phyloP scores from a whole-genome alignment of 129 eudicot species.

The Chrysanthemum lavandulifolium region DNA sequence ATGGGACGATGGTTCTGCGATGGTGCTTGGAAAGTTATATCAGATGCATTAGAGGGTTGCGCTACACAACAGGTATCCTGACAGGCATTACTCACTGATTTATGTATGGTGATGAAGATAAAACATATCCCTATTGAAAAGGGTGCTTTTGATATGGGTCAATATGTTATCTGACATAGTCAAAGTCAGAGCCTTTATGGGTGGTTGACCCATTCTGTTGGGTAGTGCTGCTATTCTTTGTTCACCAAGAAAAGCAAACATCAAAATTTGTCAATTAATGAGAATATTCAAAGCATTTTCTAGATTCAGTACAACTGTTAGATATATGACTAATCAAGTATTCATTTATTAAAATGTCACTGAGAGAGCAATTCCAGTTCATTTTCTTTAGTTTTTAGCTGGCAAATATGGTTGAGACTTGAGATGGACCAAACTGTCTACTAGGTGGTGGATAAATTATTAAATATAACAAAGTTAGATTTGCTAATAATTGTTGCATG shows the following conservation, averaged over 20 bases:
- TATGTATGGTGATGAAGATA: slow-evolving; percentile 10
- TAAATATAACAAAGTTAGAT: slow-evolving; percentile 9
- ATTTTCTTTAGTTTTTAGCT: slow-evolving; percentile 27
- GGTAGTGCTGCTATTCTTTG: slow-evolving; percentile 25
- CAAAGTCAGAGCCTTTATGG: slow-evolving; percentile 27
- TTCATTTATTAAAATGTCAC: slow-evolving; percentile 31
- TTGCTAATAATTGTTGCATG: slow-evolving; percentile 18
- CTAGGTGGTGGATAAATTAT: background rate
- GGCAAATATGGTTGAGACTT: slow-evolving; percentile 38
- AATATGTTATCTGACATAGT: slow-evolving; percentile 26
- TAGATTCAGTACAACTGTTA: slow-evolving; percentile 35
- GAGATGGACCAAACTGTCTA: slow-evolving; percentile 30
- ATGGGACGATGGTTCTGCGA: slow-evolving; percentile 5
- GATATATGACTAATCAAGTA: slow-evolving; percentile 31
- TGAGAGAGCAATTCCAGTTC: slow-evolving; percentile 29
- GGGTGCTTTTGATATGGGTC: slow-evolving; percentile 34
- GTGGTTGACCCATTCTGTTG: slow-evolving; percentile 23
- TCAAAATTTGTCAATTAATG: slow-evolving; percentile 30
- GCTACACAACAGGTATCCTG: slow-evolving; percentile 23
- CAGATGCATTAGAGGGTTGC: slow-evolving; percentile 28
- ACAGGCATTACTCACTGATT: slow-evolving; percentile 13
- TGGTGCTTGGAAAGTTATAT: slow-evolving; percentile 29
- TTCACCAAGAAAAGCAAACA: slow-evolving; percentile 33
- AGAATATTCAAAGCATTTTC: slow-evolving; percentile 23
- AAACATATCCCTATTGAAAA: slow-evolving; percentile 15